A percentile compares a stretch with the other conserved stretches of the same genome.
Evolutionary conservation across 2,329 filamentous ascomycete genomes (phyloP).

Genomic region (Fusarium metavorans): DNA sequence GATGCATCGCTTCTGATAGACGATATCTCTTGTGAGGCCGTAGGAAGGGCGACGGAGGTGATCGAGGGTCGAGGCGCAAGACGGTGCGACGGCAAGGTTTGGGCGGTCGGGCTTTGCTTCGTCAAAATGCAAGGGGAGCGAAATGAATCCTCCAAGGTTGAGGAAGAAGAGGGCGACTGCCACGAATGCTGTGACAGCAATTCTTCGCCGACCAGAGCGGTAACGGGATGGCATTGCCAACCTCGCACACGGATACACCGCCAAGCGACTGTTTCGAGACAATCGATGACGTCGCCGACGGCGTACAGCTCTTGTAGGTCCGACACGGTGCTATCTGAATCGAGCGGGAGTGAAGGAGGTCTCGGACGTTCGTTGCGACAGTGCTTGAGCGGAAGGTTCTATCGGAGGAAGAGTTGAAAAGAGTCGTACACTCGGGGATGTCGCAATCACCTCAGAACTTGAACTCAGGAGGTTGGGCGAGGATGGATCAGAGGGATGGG

Average conservation of each 20-base stretch:
- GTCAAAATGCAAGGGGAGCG: constrained; percentile 39
- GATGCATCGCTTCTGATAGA: constrained; percentile 60
- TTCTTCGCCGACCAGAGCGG: constrained; percentile 34
- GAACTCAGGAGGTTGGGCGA: constrained; percentile 10
- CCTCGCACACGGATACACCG: constrained; percentile 9
- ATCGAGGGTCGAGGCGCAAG: constrained; percentile 45
- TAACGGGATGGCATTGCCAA: constrained; percentile 29
- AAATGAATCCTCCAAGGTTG: constrained; percentile 21
- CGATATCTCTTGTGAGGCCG: constrained; percentile 55
- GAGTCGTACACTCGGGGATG: neutral
- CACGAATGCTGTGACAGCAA: constrained; percentile 15
- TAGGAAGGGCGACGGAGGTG: constrained; percentile 47
- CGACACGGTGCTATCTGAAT: neutral
- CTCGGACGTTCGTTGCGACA: neutral
- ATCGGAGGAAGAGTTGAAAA: neutral
- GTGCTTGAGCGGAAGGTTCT: neutral
- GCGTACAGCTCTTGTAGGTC: neutral
- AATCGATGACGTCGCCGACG: constrained; percentile 15
- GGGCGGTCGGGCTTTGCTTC: constrained; percentile 35
- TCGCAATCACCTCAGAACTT: constrained; percentile 1
- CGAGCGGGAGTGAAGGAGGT: neutral
- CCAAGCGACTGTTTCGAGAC: neutral
- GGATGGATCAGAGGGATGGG: constrained; percentile 1
- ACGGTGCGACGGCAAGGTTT: constrained; percentile 29
- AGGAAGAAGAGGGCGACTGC: constrained; percentile 22